Conservation (phyloP, 345 rosid species). For the Gossypium bickii region DNA sequence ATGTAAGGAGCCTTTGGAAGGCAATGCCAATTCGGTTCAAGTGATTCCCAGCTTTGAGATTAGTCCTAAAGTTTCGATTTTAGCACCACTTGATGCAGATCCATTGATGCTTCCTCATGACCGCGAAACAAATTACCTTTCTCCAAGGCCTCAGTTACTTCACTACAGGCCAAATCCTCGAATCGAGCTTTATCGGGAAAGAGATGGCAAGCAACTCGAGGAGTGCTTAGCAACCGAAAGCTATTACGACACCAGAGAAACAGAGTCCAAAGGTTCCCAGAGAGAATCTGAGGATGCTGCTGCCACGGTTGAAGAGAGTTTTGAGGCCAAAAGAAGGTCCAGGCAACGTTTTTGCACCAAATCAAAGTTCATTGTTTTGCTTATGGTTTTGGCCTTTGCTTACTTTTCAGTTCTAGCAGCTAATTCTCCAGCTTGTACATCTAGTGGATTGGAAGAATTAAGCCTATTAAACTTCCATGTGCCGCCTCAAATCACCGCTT, state of each 20-base stretch:
- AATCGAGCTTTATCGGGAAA: slow-evolving; percentile 33
- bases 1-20: neutral
- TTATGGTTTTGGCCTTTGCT: slow-evolving; percentile 35
- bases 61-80: slow-evolving; percentile 32
- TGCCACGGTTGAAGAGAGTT: slow-evolving; percentile 16
- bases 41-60: slow-evolving; percentile 44
- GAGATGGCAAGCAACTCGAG: slow-evolving; percentile 44
- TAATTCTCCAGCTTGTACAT: slow-evolving; percentile 29
- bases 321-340: slow-evolving; percentile 24
- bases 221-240: slow-evolving; percentile 46
- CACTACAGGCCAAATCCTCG: slow-evolving; percentile 60
- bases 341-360: slow-evolving; percentile 33
- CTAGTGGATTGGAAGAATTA: slow-evolving; percentile 28
- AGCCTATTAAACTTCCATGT: slow-evolving; percentile 29
- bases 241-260: slow-evolving; percentile 47
- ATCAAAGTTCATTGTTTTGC: slow-evolving; percentile 37
- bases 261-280: slow-evolving; percentile 36
- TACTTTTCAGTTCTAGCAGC: slow-evolving; percentile 29
- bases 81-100: slow-evolving; percentile 61
- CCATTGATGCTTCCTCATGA: slow-evolving; percentile 53
- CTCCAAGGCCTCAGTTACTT: slow-evolving; percentile 65
- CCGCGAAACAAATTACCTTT: slow-evolving; percentile 48
- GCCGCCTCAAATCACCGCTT: slow-evolving; percentile 39
- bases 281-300: slow-evolving; percentile 34
- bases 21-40: slow-evolving; percentile 30